Evolutionary conservation across 441 rosid species (phyloP).

Genomic region (Populus hybrid): DNA sequence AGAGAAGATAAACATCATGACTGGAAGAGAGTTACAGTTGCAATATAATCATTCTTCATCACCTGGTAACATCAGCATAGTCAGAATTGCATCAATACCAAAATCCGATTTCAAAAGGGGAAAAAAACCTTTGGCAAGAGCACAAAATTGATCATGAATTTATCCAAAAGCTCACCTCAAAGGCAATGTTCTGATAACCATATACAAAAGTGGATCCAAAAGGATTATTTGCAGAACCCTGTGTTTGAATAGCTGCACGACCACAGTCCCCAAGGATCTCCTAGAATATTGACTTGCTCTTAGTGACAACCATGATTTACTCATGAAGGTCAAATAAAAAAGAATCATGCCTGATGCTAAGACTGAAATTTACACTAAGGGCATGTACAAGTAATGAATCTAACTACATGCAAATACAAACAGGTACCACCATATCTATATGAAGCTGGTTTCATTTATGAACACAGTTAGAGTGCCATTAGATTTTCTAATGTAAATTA

Average conservation of each 20-base stretch:
- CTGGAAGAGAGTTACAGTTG: slow-evolving; percentile 88
- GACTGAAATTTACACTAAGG: not conserved
- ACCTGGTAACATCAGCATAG: slow-evolving; percentile 51
- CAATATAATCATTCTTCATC: slow-evolving; percentile 92
- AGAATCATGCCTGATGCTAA: not conserved
- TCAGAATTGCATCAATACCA: not conserved
- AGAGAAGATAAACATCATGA: slow-evolving; percentile 38
- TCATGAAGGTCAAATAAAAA: not conserved
- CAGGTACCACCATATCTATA: not conserved
- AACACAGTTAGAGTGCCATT: not conserved
- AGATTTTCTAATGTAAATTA: not conserved
- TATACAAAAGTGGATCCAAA: slow-evolving; percentile 95
- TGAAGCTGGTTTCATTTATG: not conserved
- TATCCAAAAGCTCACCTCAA: slow-evolving; percentile 58
- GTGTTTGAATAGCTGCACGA: slow-evolving; percentile 96
- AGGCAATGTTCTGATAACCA: slow-evolving; percentile 91
- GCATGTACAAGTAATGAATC: not conserved
- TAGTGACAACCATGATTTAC: slow-evolving; percentile 10
- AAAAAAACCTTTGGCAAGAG: not conserved
- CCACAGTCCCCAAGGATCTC: slow-evolving; percentile 97
- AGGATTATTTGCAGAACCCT: slow-evolving; percentile 93
- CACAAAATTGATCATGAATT: not conserved
- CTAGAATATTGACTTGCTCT: slow-evolving; percentile 28
- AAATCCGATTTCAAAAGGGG: not conserved
- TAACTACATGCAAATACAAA: not conserved